Conservation (phyloP, 2,329 filamentous ascomycete genomes). For the Ceratocystis cubensis region DNA sequence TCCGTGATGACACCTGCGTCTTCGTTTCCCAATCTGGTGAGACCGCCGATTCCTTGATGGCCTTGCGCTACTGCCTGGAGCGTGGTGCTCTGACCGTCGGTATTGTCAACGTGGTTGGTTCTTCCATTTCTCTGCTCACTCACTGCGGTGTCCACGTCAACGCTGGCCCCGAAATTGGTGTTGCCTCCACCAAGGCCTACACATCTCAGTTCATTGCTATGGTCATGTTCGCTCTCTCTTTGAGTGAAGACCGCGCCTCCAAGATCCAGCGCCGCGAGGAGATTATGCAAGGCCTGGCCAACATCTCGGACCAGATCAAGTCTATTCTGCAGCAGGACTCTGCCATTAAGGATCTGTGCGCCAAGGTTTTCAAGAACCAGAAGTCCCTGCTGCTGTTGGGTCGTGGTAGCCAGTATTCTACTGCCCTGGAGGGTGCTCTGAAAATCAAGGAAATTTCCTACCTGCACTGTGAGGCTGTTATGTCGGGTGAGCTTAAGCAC, state of each 20-base stretch:
- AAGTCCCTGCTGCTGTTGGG: conserved; percentile 90
- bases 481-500: conserved; percentile 99
- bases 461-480: conserved; percentile 97
- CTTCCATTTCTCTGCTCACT: conserved; percentile 94
- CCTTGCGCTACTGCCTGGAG: conserved; percentile 94
- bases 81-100: conserved; percentile 93
- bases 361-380: conserved; percentile 89
- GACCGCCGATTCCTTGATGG: conserved; percentile 95
- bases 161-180: conserved; percentile 95
- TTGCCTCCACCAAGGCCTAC: conserved; percentile 98
- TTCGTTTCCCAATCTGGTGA: conserved; percentile 98
- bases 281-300: conserved; percentile 85
- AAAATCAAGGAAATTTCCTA: conserved; percentile 99
- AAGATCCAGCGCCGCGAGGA: conserved; percentile 86
- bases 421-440: conserved; percentile 88
- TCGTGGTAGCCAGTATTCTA: conserved; percentile 92
- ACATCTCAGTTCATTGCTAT: conserved; percentile 99
- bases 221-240: conserved; percentile 97
- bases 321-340: conserved; percentile 83
- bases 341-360: conserved; percentile 86
- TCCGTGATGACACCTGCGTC: conserved; percentile 97
- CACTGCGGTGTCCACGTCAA: conserved; percentile 99
- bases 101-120: conserved; percentile 97
- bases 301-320: conserved; percentile 84
- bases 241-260: conserved; percentile 91